phyloP scores from a whole-genome alignment of 2,329 filamentous ascomycete species.

The Pseudogymnoascus sp. region DNA sequence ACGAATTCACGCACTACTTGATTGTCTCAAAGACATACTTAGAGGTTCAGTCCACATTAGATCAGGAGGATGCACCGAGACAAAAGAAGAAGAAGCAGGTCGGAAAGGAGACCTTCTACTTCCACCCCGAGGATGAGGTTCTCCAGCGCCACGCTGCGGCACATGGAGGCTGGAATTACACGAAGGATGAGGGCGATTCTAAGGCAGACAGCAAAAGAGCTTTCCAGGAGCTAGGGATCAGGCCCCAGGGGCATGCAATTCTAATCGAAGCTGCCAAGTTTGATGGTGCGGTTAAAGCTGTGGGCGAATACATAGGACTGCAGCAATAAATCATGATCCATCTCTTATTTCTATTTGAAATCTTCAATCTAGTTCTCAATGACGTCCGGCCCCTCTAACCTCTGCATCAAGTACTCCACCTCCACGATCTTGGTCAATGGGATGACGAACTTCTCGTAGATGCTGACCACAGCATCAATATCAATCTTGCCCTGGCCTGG shows the following conservation, averaged over 20 bases:
- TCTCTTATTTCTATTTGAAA: conserved; percentile 11
- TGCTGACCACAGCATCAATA: conserved; percentile 78
- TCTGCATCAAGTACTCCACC: conserved; percentile 96
- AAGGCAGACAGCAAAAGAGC: conserved; percentile 86
- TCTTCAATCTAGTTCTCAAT: conserved; percentile 6
- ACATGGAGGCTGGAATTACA: conserved; percentile 65
- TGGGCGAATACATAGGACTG: conserved; percentile 63
- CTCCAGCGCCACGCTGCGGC: conserved; percentile 68
- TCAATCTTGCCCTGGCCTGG: conserved; percentile 71
- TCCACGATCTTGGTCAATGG: conserved; percentile 97
- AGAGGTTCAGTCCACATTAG: conserved; percentile 75
- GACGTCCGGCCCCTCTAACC: conserved; percentile 45
- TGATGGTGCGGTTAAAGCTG: conserved; percentile 63
- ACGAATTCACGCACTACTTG: conserved; percentile 87
- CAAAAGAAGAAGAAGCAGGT: conserved; percentile 60
- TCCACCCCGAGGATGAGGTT: conserved; percentile 93
- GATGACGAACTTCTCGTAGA: conserved; percentile 91
- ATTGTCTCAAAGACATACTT: conserved; percentile 87
- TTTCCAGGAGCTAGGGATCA: conserved; percentile 88
- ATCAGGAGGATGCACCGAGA: conserved; percentile 53
- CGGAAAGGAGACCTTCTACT: conserved; percentile 65
- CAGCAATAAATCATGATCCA: conserved; percentile 31
- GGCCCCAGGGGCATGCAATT: conserved; percentile 75
- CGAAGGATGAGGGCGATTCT: conserved; percentile 66
- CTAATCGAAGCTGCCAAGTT: conserved; percentile 77